These are phyloP conservation scores for Flammula alnicola DNA, from an alignment of 1,284 basidiomycete genomes.

Conservation along the genomic window DNA sequence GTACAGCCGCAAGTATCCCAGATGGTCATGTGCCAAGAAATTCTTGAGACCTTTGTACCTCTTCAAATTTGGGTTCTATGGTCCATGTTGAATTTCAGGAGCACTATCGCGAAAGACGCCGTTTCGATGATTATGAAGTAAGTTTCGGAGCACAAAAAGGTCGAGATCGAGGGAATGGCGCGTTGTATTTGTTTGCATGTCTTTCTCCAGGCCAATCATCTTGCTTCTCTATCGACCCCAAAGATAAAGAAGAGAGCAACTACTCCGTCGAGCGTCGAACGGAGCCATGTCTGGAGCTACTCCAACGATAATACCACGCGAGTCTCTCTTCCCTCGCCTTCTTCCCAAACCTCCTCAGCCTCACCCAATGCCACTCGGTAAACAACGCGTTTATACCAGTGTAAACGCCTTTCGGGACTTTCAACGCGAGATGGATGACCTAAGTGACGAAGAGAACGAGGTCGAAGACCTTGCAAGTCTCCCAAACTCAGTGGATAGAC, in stretches of 20 bases:
- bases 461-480: constrained; percentile 68
- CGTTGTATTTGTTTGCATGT: no score
- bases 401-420: constrained; percentile 70
- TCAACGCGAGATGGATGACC: constrained; percentile 79
- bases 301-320: constrained; percentile 70
- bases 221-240: no score
- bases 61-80: no score
- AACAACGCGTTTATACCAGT: constrained; percentile 52
- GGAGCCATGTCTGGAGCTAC: constrained; percentile 60
- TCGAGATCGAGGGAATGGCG: no score
- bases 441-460: constrained; percentile 85
- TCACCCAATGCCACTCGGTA: constrained; percentile 64
- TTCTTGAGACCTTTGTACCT: neutral
- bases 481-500: neutral
- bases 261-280: no score
- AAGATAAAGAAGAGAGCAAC: no score
- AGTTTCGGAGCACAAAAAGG: no score
- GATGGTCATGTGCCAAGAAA: constrained; percentile 14
- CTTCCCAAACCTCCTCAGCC: constrained; percentile 70
- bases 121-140: no score
- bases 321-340: constrained; percentile 63
- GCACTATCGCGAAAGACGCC: no score
- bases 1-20: no score
- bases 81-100: no score
- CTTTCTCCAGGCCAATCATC: no score